Conservation (phyloP, 768 basidiomycete species). For the Boletus fagicola region DNA sequence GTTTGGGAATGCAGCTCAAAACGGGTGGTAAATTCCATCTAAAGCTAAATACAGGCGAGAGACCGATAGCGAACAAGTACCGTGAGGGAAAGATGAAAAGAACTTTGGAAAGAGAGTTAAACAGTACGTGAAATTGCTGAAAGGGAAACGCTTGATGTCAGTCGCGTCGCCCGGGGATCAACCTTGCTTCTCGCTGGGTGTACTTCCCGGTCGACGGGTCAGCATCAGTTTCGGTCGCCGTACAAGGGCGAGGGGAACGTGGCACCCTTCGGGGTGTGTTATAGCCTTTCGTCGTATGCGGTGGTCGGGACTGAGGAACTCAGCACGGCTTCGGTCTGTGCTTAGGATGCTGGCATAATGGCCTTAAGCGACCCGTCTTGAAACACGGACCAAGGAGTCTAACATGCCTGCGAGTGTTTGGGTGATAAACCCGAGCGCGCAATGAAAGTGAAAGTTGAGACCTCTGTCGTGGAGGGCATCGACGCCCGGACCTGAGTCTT, state of each 20-base stretch:
- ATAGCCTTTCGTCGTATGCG: slow-evolving; percentile 10
- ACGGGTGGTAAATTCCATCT: slow-evolving; percentile 82
- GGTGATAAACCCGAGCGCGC: slow-evolving; percentile 66
- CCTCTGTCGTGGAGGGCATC: slow-evolving; percentile 64
- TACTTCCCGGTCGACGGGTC: slow-evolving; percentile 57
- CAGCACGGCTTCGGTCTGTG: slow-evolving; percentile 42
- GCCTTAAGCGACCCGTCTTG: slow-evolving; percentile 80
- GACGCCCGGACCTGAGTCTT: slow-evolving; percentile 73
- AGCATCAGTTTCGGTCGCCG: slow-evolving; percentile 63
- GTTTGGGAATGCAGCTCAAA: slow-evolving; percentile 83
- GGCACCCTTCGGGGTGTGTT: slow-evolving; percentile 14
- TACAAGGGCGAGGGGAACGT: slow-evolving; percentile 36
- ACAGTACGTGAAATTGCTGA: slow-evolving; percentile 80
- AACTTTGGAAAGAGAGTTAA: slow-evolving; percentile 80
- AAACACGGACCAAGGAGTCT: slow-evolving; percentile 87
- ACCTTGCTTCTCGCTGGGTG: slow-evolving; percentile 50
- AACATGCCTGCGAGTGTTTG: slow-evolving; percentile 80
- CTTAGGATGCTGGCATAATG: slow-evolving; percentile 77
- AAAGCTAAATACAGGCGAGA: slow-evolving; percentile 82
- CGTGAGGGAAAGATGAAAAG: slow-evolving; percentile 72
- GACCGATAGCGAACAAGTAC: slow-evolving; percentile 84
- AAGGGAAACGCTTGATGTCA: slow-evolving; percentile 77
- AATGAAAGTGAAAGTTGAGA: slow-evolving; percentile 74
- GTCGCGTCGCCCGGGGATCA: slow-evolving; percentile 56
- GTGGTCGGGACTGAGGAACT: slow-evolving; percentile 12